Percentiles rank a stretch among this genome's conserved stretches.
Conservation (phyloP, 1,284 basidiomycete genomes). For the Leccinum subspadiceum region DNA sequence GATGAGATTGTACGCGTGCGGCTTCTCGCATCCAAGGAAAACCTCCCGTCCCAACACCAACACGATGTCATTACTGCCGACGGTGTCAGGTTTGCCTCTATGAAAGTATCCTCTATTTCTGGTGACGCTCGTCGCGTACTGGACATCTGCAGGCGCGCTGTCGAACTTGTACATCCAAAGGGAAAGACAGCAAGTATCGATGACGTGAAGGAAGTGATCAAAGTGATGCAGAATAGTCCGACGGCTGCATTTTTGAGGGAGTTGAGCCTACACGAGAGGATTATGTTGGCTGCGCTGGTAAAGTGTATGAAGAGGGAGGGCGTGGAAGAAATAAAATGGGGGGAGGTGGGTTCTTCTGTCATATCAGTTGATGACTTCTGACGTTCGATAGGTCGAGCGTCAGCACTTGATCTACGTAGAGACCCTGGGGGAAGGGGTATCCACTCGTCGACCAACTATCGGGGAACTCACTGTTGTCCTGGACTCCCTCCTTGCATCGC, state of each 20-base stretch:
- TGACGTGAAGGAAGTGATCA: conserved; percentile 82
- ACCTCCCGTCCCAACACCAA: conserved; percentile 34
- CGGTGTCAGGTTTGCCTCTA: conserved; percentile 87
- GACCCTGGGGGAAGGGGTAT: conserved; percentile 52
- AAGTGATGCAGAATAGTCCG: conserved; percentile 89
- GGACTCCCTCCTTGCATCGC: conserved; percentile 67
- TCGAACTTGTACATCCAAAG: conserved; percentile 68
- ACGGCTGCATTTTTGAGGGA: conserved; percentile 79
- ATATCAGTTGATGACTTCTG: conserved; percentile 5
- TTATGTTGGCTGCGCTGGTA: conserved; percentile 86
- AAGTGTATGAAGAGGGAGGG: conserved; percentile 84
- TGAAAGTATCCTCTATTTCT: conserved; percentile 89
- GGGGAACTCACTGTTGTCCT: conserved; percentile 61
- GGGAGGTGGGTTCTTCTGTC: conserved; percentile 53
- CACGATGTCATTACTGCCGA: conserved; percentile 68
- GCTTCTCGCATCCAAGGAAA: conserved; percentile 57
- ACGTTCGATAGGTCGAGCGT: conserved; percentile 50
- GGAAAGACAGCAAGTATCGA: conserved; percentile 61
- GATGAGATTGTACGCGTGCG: conserved; percentile 86
- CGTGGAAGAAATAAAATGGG: conserved; percentile 84
- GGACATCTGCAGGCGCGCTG: conserved; percentile 89
- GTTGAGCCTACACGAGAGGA: conserved; percentile 82
- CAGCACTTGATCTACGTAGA: conserved; percentile 67
- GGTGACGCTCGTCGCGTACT: conserved; percentile 94
- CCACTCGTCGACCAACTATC: conserved; percentile 49